Conservation (phyloP, 2,329 filamentous ascomycete genomes). For the Calonectria montana region DNA sequence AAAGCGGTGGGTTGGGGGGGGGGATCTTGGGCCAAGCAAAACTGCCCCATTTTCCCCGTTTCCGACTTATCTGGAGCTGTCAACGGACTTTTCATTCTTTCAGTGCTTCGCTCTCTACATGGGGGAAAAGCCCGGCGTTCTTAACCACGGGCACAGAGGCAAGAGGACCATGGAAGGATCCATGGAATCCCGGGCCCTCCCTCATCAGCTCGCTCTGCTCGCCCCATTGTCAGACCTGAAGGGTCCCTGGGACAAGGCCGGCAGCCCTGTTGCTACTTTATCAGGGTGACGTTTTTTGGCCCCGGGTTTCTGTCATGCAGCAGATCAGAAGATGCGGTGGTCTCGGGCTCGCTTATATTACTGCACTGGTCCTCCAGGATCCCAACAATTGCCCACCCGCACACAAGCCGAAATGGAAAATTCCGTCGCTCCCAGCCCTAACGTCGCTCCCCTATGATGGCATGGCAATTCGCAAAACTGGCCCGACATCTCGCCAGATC, state of each 20-base stretch:
- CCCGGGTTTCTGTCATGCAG: constrained; percentile 15
- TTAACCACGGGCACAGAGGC: background rate
- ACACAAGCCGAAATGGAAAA: background rate
- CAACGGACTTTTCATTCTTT: constrained; percentile 1
- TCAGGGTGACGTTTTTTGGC: constrained; percentile 2
- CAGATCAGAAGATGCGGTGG: constrained; percentile 3
- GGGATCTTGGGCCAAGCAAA: background rate
- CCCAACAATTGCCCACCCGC: constrained; percentile 6
- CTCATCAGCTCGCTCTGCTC: background rate
- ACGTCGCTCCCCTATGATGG: constrained; percentile 11
- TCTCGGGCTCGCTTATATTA: constrained; percentile 13
- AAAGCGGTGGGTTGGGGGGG: constrained; percentile 25
- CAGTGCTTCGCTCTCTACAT: constrained; percentile 4
- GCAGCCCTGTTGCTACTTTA: background rate
- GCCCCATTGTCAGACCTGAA: background rate
- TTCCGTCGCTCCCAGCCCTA: background rate
- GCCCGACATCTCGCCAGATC: constrained; percentile 20
- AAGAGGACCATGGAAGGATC: background rate
- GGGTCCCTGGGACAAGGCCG: background rate
- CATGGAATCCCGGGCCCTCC: background rate
- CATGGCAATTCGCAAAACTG: constrained; percentile 22
- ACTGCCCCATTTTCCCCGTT: constrained; percentile 13
- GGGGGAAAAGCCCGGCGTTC: background rate
- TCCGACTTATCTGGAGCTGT: constrained; percentile 20
- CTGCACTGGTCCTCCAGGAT: background rate